Percentiles rank a stretch among this genome's conserved stretches.
Conservation (phyloP, 148 eudicot genomes). For the Rhododendron simsii region DNA sequence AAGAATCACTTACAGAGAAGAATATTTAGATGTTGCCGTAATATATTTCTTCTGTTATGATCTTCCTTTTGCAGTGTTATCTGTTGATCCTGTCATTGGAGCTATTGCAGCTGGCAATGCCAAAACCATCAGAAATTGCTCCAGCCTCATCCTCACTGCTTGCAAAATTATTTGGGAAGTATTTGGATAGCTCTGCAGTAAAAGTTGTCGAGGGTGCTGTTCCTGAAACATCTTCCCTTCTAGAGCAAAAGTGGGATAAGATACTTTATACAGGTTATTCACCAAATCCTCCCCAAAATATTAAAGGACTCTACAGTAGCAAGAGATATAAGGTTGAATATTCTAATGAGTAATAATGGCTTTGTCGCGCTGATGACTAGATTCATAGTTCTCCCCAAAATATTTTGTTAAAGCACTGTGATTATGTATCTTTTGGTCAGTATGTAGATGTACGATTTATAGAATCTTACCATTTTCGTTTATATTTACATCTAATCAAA, state of each 20-base stretch:
- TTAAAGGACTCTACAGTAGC: no score
- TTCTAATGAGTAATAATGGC: not conserved
- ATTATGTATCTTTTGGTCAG: not conserved
- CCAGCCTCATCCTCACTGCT: slow-evolving; percentile 55
- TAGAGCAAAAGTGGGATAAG: slow-evolving; percentile 59
- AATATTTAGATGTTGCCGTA: not conserved
- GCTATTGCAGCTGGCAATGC: slow-evolving; percentile 69
- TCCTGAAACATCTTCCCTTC: slow-evolving; percentile 40
- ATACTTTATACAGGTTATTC: slow-evolving; percentile 60
- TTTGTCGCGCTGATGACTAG: not conserved
- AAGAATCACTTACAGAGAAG: not conserved
- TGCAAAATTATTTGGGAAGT: slow-evolving; percentile 23
- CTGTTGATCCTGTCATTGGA: slow-evolving; percentile 62
- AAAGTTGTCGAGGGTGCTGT: slow-evolving; percentile 57
- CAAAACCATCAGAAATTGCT: slow-evolving; percentile 61
- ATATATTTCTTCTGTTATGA: not conserved
- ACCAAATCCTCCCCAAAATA: not conserved
- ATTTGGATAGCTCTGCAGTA: slow-evolving; percentile 45
- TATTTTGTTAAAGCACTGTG: not conserved
- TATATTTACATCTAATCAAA: not conserved
- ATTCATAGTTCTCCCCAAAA: not conserved
- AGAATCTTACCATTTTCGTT: not conserved
- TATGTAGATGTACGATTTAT: not conserved
- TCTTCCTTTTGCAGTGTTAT: slow-evolving; percentile 32
- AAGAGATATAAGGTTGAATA: no score